phyloP scores from a whole-genome alignment of 2,329 filamentous ascomycete genomes.

The Blastomyces percursus region DNA sequence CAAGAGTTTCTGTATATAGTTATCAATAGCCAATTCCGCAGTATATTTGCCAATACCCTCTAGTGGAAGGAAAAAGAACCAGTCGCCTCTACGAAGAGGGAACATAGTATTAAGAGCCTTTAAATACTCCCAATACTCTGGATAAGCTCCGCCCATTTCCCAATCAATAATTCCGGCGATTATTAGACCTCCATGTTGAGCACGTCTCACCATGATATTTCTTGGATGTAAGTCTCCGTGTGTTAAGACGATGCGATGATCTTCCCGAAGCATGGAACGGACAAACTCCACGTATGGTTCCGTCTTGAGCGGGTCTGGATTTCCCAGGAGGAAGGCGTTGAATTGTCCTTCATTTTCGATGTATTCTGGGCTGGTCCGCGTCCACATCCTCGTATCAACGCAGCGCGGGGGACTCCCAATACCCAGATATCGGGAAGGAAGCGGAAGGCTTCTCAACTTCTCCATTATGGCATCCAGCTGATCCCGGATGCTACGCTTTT shows the following conservation, averaged over 20 bases:
- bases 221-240: neutral
- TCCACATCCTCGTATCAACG: neutral
- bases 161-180: neutral
- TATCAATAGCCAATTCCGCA: neutral
- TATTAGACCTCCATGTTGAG: neutral
- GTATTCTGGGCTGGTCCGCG: neutral
- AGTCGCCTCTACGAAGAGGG: neutral
- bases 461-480: neutral
- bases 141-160: neutral
- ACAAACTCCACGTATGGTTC: neutral
- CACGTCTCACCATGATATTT: neutral
- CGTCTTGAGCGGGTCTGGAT: neutral
- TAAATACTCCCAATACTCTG: neutral
- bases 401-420: neutral
- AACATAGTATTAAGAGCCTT: neutral
- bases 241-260: neutral
- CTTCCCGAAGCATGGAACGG: neutral
- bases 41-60: neutral
- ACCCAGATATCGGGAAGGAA: neutral
- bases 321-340: neutral
- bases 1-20: constrained; percentile 2
- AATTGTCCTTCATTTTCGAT: neutral
- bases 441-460: neutral
- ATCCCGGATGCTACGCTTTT: neutral
- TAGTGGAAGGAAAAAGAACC: neutral